Evolutionary conservation across 495 filamentous ascomycete species (phyloP).

Genomic region (Daldinia concentrica): DNA sequence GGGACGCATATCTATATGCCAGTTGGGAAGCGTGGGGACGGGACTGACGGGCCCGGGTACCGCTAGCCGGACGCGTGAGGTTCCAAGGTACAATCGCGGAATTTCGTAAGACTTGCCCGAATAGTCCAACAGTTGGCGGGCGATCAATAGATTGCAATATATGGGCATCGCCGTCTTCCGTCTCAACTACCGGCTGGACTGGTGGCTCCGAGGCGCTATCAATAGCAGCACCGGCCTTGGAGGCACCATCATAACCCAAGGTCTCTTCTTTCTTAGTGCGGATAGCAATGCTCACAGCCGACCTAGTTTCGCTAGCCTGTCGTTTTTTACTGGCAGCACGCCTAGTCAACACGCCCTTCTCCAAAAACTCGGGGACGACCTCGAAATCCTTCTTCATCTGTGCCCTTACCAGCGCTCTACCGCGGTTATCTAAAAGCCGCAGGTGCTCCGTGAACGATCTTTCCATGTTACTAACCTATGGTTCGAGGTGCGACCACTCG

Average conservation of each 20-base stretch:
- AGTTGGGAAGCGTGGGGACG: neutral
- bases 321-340: neutral
- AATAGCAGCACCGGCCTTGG: neutral
- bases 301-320: neutral
- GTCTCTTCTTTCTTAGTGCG: neutral
- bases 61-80: neutral
- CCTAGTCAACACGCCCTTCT: neutral
- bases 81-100: neutral
- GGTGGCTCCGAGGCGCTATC: neutral
- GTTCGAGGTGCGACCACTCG: constrained; percentile 84
- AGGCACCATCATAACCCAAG: neutral
- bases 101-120: neutral
- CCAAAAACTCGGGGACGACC: neutral
- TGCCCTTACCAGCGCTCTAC: neutral
- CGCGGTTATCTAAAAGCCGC: neutral
- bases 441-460: neutral
- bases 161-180: neutral
- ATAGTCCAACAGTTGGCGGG: neutral
- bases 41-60: neutral
- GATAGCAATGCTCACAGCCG: neutral
- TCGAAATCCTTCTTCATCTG: neutral
- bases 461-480: constrained; percentile 43
- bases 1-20: neutral
- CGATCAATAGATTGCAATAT: neutral
- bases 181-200: neutral